Evolutionary conservation across 2,329 filamentous ascomycete genomes (phyloP).

Genomic region (Aspergillus versicolor): DNA sequence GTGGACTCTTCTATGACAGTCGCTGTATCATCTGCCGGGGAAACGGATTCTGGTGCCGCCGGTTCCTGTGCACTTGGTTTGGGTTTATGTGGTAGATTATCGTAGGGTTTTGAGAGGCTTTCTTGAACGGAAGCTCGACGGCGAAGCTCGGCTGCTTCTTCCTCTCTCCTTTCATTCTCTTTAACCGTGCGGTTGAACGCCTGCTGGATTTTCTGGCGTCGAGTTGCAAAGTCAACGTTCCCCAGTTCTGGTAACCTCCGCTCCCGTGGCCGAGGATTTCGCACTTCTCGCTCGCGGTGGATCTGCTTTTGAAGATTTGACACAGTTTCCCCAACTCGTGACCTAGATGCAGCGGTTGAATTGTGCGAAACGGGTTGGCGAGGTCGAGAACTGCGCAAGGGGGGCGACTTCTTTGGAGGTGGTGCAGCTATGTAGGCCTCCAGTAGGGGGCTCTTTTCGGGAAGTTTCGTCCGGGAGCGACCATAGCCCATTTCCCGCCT

Average conservation of each 20-base stretch:
- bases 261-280: slow-evolving; percentile 34
- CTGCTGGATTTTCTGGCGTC: slow-evolving; percentile 77
- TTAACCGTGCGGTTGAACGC: slow-evolving; percentile 83
- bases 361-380: slow-evolving; percentile 74
- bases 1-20: slow-evolving; percentile 23
- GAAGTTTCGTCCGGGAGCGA: slow-evolving; percentile 35
- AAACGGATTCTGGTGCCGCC: slow-evolving; percentile 5
- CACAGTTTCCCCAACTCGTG: slow-evolving; percentile 62
- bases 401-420: slow-evolving; percentile 71
- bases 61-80: slow-evolving; percentile 19
- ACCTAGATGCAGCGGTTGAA: slow-evolving; percentile 68
- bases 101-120: slow-evolving; percentile 47
- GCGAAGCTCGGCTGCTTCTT: slow-evolving; percentile 54
- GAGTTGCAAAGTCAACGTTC: slow-evolving; percentile 80
- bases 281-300: slow-evolving; percentile 31
- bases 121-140: slow-evolving; percentile 41
- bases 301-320: slow-evolving; percentile 41
- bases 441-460: slow-evolving; percentile 59
- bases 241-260: slow-evolving; percentile 61
- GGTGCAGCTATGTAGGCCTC: slow-evolving; percentile 73
- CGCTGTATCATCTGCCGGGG: slow-evolving; percentile 21
- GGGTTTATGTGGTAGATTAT: slow-evolving; percentile 25
- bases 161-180: slow-evolving; percentile 62
- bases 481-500: slow-evolving; percentile 33
- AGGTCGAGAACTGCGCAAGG: slow-evolving; percentile 77